Conservation (phyloP, 257 asterid genomes). For the Asclepias syriaca region DNA sequence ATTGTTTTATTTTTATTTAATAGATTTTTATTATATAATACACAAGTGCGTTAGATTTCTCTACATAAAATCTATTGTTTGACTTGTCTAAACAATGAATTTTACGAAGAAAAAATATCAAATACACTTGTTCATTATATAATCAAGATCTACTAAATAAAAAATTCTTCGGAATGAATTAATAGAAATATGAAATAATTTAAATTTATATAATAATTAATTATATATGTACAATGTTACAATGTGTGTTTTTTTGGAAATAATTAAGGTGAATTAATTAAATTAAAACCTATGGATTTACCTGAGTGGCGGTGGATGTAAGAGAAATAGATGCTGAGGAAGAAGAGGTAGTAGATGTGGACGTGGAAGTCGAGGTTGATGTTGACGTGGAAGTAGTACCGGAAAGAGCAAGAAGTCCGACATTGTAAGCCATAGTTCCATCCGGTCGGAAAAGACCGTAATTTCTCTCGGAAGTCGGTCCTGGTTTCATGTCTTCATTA, state of each 20-base stretch:
- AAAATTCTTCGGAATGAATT: too few species aligned
- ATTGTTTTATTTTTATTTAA: too few species aligned
- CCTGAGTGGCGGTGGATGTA: constrained; percentile 55
- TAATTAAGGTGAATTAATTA: not conserved
- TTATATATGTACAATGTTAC: not conserved
- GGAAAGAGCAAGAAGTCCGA: constrained; percentile 37
- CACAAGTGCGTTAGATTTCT: too few species aligned
- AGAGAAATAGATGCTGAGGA: constrained; percentile 27
- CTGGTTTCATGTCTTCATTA: constrained; percentile 80
- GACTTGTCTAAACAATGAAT: too few species aligned
- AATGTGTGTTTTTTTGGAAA: not conserved
- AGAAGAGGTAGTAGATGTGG: constrained; percentile 16
- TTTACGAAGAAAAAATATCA: too few species aligned
- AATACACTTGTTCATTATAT: too few species aligned
- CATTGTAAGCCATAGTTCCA: constrained; percentile 60
- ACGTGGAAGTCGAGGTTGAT: constrained; percentile 25
- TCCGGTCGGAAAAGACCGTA: constrained; percentile 68
- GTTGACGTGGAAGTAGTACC: constrained; percentile 18
- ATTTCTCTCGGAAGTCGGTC: constrained; percentile 70
- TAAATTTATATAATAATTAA: not conserved
- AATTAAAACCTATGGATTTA: constrained; percentile 12
- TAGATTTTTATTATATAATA: too few species aligned
- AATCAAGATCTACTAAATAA: not conserved
- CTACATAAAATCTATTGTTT: too few species aligned
- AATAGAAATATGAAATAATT: not conserved